Evolutionary conservation across 345 rosid genomes (phyloP).

Genomic region (Turnera subulata): DNA sequence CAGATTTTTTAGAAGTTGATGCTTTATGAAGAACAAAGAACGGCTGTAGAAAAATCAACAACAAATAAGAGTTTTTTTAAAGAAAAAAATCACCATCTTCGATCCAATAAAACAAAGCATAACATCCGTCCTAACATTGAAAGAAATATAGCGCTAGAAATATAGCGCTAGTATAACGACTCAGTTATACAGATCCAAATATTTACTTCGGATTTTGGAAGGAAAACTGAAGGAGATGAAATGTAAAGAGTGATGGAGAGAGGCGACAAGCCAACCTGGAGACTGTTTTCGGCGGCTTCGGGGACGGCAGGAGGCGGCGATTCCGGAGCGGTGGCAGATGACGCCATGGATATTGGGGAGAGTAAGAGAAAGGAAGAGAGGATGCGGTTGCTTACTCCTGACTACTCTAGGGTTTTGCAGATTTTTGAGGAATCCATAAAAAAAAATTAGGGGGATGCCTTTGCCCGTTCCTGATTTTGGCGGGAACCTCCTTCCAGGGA

Average conservation of each 20-base stretch:
- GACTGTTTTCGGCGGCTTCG: slow-evolving; percentile 39
- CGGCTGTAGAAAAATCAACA: slow-evolving; percentile 42
- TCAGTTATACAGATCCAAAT: too few relatives aligned
- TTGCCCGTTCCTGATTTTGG: slow-evolving; percentile 31
- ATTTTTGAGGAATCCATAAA: background rate
- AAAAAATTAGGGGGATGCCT: background rate
- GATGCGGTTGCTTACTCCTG: background rate
- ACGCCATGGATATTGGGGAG: slow-evolving; percentile 32
- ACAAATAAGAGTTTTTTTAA: background rate
- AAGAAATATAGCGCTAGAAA: too few relatives aligned
- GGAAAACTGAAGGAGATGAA: too few relatives aligned
- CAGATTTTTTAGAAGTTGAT: slow-evolving; percentile 32
- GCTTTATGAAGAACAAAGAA: slow-evolving; percentile 60
- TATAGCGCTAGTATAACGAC: too few relatives aligned
- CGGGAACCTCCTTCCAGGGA: slow-evolving; percentile 34
- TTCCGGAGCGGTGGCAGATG: slow-evolving; percentile 29
- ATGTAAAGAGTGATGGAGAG: background rate
- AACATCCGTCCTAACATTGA: too few relatives aligned
- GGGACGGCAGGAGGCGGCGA: slow-evolving; percentile 24
- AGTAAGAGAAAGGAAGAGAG: background rate
- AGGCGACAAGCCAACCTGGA: slow-evolving; percentile 36
- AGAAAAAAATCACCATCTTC: too few relatives aligned
- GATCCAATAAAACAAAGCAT: too few relatives aligned
- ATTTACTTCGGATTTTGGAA: too few relatives aligned
- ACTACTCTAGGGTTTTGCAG: slow-evolving; percentile 32